These are phyloP conservation scores for Haplographium delicatum DNA, from an alignment of 495 filamentous ascomycete genomes.

Conservation along the genomic window DNA sequence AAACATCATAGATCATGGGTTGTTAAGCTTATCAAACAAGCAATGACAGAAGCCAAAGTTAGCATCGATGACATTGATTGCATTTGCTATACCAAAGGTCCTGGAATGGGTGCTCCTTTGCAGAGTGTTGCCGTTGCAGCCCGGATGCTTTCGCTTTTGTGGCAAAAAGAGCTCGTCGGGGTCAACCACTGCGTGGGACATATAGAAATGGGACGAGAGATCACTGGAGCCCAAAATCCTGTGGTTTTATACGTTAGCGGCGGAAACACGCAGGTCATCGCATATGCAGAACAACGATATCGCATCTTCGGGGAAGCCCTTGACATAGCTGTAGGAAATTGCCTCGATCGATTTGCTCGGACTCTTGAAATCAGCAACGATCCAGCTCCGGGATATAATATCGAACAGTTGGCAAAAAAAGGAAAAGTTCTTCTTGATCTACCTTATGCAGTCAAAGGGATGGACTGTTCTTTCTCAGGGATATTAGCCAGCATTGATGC, in stretches of 20 bases:
- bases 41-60: conserved; percentile 63
- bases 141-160: conserved; percentile 74
- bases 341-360: conserved; percentile 91
- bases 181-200: conserved; percentile 98
- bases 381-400: conserved; percentile 94
- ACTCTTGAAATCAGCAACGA: conserved; percentile 89
- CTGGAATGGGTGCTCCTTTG: conserved; percentile 95
- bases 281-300: conserved; percentile 89
- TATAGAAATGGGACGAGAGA: conserved; percentile 96
- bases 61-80: conserved; percentile 66
- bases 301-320: conserved; percentile 97
- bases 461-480: conserved; percentile 94
- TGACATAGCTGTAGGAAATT: conserved; percentile 97
- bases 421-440: conserved; percentile 73
- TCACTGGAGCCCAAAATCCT: conserved; percentile 87
- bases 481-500: conserved; percentile 79
- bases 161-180: conserved; percentile 80
- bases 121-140: conserved; percentile 83
- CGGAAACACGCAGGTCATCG: conserved; percentile 97
- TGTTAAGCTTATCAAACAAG: conserved; percentile 69
- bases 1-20: conserved; percentile 85
- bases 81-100: conserved; percentile 93
- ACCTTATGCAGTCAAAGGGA: conserved; percentile 95
- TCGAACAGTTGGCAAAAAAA: conserved; percentile 89
- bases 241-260: conserved; percentile 95